These are phyloP conservation scores for Pelargonium nanum DNA, from an alignment of 345 rosid genomes.

Conservation along the genomic window DNA sequence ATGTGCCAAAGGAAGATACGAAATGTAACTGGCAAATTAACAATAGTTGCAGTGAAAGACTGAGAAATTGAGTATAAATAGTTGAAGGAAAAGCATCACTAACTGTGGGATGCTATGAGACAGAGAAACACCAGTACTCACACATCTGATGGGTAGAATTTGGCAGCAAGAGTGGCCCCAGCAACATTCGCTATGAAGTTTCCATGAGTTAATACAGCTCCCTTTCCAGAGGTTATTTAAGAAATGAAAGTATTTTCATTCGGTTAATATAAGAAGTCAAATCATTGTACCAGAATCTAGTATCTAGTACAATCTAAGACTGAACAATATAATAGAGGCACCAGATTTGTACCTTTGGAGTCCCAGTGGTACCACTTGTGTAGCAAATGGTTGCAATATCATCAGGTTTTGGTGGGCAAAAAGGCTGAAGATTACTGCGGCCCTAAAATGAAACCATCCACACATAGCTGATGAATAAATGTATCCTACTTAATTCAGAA, in stretches of 20 bases:
- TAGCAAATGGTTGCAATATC: constrained; percentile 76
- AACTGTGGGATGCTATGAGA: background rate
- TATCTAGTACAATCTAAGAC: constrained; percentile 8
- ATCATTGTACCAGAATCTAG: background rate
- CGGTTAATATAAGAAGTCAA: constrained; percentile 15
- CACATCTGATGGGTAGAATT: constrained; percentile 76
- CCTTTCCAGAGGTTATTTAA: constrained; percentile 33
- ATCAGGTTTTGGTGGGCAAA: constrained; percentile 51
- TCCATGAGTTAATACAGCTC: constrained; percentile 76
- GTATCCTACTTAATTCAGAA: background rate
- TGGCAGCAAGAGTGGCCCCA: constrained; percentile 36
- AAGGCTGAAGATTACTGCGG: constrained; percentile 44
- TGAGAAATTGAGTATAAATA: constrained; percentile 9
- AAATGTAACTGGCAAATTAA: constrained; percentile 55
- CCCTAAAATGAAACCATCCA: constrained; percentile 42
- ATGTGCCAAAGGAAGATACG: constrained; percentile 96
- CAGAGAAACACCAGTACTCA: constrained; percentile 30
- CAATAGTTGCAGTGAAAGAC: constrained; percentile 15
- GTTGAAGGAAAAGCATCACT: constrained; percentile 5
- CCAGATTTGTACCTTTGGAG: constrained; percentile 64
- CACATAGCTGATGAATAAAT: constrained; percentile 11
- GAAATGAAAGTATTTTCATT: constrained; percentile 11
- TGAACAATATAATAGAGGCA: constrained; percentile 4
- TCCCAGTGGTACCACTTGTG: constrained; percentile 98
- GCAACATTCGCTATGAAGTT: constrained; percentile 84